Evolutionary conservation across 768 basidiomycete species (phyloP).

Genomic region (Pleurotus sapidus): DNA sequence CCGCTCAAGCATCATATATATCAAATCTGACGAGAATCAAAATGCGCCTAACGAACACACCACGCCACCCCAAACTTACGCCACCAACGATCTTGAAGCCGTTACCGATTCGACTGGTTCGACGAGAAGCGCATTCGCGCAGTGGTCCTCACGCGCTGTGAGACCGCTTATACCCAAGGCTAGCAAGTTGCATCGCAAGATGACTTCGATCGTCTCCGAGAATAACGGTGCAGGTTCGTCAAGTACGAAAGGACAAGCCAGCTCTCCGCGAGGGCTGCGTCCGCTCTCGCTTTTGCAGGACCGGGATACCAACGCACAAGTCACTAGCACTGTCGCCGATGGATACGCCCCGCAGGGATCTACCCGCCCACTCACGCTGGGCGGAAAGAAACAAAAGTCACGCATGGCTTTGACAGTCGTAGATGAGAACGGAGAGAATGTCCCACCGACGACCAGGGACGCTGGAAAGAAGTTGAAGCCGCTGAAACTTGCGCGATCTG

Average conservation of each 20-base stretch:
- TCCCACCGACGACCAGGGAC: conserved; percentile 21
- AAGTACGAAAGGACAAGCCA: conserved; percentile 27
- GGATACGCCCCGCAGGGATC: conserved; percentile 17
- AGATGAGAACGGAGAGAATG: conserved; percentile 38
- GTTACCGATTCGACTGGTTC: conserved; percentile 25
- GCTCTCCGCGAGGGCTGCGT: conserved; percentile 50
- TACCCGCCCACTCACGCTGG: conserved; percentile 55
- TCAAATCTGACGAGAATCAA: conserved; percentile 51
- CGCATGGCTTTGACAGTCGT: conserved; percentile 24
- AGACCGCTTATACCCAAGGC: conserved; percentile 53
- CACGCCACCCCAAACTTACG: conserved; percentile 18
- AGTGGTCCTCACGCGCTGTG: conserved; percentile 49
- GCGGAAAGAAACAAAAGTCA: conserved; percentile 53
- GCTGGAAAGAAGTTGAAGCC: conserved; percentile 53
- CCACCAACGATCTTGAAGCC: conserved; percentile 13
- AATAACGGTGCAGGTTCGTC: conserved; percentile 15
- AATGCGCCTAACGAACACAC: conserved; percentile 17
- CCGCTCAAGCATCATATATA: conserved; percentile 64
- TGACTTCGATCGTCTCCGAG: conserved; percentile 19
- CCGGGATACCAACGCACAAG: conserved; percentile 33
- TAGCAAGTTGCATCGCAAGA: conserved; percentile 44
- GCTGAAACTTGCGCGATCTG: conserved; percentile 56
- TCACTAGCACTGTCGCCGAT: neutral
- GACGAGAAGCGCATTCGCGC: conserved; percentile 33
- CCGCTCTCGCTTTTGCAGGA: conserved; percentile 63